Evolutionary conservation across 1,139 yeast species (phyloP).

Genomic region (Blastobotrys illinoisensis): DNA sequence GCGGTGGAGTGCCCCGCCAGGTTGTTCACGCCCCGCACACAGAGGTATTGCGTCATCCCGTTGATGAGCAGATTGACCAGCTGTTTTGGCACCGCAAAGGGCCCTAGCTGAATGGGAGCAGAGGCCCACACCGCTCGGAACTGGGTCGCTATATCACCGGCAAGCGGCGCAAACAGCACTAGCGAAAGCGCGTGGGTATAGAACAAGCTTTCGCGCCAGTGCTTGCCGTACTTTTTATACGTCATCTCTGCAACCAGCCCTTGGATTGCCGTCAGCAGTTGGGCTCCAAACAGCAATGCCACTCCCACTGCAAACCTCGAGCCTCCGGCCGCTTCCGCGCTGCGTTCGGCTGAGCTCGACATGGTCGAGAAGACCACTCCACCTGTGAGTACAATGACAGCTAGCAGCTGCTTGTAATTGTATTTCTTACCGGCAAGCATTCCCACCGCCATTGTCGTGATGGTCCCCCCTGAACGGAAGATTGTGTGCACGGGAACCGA

Average conservation of each 20-base stretch:
- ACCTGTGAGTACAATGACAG: constrained; percentile 48
- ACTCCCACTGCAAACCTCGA: constrained; percentile 37
- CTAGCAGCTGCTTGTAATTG: constrained; percentile 40
- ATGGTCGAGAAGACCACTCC: constrained; percentile 54
- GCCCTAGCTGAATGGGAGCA: background rate
- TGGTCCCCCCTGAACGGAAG: constrained; percentile 60
- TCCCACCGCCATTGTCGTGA: constrained; percentile 58
- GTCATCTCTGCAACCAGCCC: constrained; percentile 53
- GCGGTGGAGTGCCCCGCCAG: constrained; percentile 55
- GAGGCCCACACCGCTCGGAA: constrained; percentile 4
- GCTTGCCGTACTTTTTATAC: constrained; percentile 44
- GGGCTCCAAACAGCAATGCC: constrained; percentile 40
- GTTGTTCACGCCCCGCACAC: constrained; percentile 63
- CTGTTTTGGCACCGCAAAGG: constrained; percentile 12
- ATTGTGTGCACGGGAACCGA: constrained; percentile 66
- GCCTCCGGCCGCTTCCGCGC: background rate
- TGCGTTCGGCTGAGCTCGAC: constrained; percentile 11
- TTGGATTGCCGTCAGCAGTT: constrained; percentile 49
- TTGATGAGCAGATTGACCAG: constrained; percentile 38
- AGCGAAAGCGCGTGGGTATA: constrained; percentile 54
- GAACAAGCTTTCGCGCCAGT: constrained; percentile 63
- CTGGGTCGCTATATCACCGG: constrained; percentile 14
- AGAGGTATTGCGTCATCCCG: constrained; percentile 54
- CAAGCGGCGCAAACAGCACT: constrained; percentile 46
- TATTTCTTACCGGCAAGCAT: constrained; percentile 43